Evolutionary conservation across 176 grass and related monocot species (phyloP).

Genomic region (Coix lacrymajobi): DNA sequence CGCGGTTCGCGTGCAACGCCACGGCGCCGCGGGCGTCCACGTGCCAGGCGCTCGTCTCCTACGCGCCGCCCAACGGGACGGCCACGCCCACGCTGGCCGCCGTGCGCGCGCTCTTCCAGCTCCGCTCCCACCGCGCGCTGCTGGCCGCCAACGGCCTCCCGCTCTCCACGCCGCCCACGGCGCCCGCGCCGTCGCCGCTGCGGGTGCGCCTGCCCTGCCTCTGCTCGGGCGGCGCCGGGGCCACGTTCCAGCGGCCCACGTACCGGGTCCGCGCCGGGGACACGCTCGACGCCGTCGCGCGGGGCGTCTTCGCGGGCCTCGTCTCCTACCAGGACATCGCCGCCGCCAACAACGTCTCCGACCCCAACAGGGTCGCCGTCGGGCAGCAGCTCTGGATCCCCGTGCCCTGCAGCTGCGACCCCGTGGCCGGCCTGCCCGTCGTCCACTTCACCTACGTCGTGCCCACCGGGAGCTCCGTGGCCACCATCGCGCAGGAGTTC

Average conservation of each 20-base stretch:
- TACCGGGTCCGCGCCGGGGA: slow-evolving; percentile 63
- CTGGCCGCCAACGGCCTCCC: slow-evolving; percentile 68
- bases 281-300: slow-evolving; percentile 54
- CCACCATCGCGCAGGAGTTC: slow-evolving; percentile 52
- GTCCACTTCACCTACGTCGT: slow-evolving; percentile 73
- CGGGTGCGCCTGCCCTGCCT: slow-evolving; percentile 78
- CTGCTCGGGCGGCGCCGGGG: slow-evolving; percentile 70
- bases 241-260: slow-evolving; percentile 57
- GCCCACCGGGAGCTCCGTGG: slow-evolving; percentile 42
- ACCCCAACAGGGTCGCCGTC: slow-evolving; percentile 46
- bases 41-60: slow-evolving; percentile 77
- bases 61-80: slow-evolving; percentile 63
- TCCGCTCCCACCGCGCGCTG: slow-evolving; percentile 73
- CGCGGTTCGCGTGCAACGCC: slow-evolving; percentile 61
- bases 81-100: slow-evolving; percentile 37
- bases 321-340: slow-evolving; percentile 84
- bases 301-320: slow-evolving; percentile 51
- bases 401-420: slow-evolving; percentile 95
- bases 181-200: slow-evolving; percentile 32
- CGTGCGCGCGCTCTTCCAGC: slow-evolving; percentile 70
- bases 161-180: slow-evolving; percentile 35
- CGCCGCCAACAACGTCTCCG: slow-evolving; percentile 68
- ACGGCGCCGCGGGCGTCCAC: slow-evolving; percentile 28
- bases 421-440: slow-evolving; percentile 27
- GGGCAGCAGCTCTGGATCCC: slow-evolving; percentile 80